These are phyloP conservation scores for Clarireedia hainanense DNA, from an alignment of 2,329 filamentous ascomycete genomes.

Conservation along the genomic window DNA sequence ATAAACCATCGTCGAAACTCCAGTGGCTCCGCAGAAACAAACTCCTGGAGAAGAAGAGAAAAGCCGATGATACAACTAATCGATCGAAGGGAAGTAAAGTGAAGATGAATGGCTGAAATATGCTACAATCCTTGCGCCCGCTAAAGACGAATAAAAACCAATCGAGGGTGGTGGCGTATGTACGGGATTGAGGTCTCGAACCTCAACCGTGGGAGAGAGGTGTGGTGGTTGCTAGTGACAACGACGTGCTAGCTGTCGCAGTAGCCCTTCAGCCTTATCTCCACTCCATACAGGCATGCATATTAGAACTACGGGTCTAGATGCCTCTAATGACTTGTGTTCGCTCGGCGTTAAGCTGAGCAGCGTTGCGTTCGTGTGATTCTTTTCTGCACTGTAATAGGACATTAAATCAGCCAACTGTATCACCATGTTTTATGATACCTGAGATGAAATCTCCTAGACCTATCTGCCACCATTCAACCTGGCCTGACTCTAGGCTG, in stretches of 20 bases:
- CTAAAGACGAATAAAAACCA: no score
- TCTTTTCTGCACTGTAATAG: conserved; percentile 78
- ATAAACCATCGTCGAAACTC: neutral
- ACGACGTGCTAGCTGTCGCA: no score
- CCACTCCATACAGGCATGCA: no score
- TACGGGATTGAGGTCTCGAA: no score
- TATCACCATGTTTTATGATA: conserved; percentile 18
- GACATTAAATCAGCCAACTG: neutral
- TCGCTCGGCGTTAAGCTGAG: conserved; percentile 84
- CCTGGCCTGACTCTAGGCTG: neutral
- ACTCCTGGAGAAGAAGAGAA: neutral
- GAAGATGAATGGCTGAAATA: no score
- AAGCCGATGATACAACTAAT: no score
- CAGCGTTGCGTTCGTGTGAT: conserved; percentile 86
- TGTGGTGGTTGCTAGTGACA: no score
- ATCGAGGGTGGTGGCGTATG: no score
- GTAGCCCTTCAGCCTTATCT: no score
- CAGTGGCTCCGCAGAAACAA: neutral
- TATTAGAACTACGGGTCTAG: conserved; percentile 34
- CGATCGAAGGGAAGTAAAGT: no score
- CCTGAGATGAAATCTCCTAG: conserved; percentile 31
- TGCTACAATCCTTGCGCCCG: no score
- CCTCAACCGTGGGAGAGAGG: no score
- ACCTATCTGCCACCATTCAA: conserved; percentile 35
- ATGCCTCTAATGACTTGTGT: conserved; percentile 92